Conservation (phyloP, 148 eudicot genomes). For the Drosera capensis region DNA sequence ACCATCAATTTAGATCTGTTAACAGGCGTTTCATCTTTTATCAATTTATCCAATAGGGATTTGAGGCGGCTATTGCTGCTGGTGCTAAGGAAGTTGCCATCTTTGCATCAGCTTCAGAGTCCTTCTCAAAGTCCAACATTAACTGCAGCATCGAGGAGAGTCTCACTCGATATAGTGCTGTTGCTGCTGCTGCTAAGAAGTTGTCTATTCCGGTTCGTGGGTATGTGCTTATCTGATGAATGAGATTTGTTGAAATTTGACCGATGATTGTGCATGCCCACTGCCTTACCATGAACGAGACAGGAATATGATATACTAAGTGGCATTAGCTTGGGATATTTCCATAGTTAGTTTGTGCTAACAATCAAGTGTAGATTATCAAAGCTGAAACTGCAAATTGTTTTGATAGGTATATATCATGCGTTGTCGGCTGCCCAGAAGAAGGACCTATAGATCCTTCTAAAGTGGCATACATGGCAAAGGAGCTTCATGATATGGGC, state of each 20-base stretch:
- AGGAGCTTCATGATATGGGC: conserved; percentile 85
- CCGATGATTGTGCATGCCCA: too few relatives aligned
- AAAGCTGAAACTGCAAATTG: neutral
- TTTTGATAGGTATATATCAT: conserved; percentile 67
- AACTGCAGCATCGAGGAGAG: conserved; percentile 89
- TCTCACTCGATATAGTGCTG: conserved; percentile 63
- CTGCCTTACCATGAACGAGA: too few relatives aligned
- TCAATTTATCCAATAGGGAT: conserved; percentile 35
- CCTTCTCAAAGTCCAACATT: conserved; percentile 75
- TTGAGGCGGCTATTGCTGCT: conserved; percentile 88
- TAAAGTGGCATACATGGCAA: conserved; percentile 81
- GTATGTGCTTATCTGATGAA: conserved; percentile 24
- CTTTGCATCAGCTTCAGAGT: conserved; percentile 95
- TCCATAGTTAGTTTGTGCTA: conserved; percentile 55
- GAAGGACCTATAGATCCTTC: conserved; percentile 79
- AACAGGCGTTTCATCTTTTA: neutral
- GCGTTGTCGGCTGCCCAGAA: conserved; percentile 80
- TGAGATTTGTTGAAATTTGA: too few relatives aligned
- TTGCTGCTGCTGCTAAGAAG: conserved; percentile 58
- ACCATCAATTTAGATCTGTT: neutral
- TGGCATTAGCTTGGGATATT: too few relatives aligned
- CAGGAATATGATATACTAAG: too few relatives aligned
- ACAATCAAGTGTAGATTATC: neutral
- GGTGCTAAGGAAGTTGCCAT: conserved; percentile 90
- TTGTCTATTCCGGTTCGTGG: conserved; percentile 79